Conservation (phyloP, 2,329 filamentous ascomycete species). For the Cladobotryum mycophilum region DNA sequence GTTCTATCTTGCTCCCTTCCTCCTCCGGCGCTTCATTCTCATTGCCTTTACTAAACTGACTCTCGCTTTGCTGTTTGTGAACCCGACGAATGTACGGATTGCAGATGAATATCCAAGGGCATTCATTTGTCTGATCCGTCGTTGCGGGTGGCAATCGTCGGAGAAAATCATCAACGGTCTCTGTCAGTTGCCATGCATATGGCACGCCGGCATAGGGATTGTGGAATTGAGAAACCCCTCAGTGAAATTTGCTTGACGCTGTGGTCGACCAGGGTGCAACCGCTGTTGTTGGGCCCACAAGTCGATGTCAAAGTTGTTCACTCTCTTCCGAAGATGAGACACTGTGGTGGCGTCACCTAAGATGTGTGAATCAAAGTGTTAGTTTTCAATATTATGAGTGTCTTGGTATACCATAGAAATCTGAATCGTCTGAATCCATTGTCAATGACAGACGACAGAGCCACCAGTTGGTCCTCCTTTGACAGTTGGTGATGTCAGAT, state of each 20-base stretch:
- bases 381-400: not conserved
- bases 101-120: constrained; percentile 67
- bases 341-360: constrained; percentile 51
- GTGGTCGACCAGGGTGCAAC: constrained; percentile 21
- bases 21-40: constrained; percentile 45
- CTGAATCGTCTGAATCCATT: constrained; percentile 45
- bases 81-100: constrained; percentile 51
- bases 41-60: constrained; percentile 36
- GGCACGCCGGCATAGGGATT: constrained; percentile 53
- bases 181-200: constrained; percentile 57
- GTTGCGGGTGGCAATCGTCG: constrained; percentile 60
- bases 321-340: constrained; percentile 41
- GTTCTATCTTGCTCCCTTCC: constrained; percentile 37
- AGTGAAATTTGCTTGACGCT: constrained; percentile 14
- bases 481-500: too few relatives aligned
- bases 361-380: not conserved
- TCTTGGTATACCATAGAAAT: constrained; percentile 48
- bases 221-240: constrained; percentile 34
- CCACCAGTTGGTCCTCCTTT: too few relatives aligned
- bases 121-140: constrained; percentile 38
- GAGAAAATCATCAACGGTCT: constrained; percentile 61
- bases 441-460: not conserved
- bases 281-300: constrained; percentile 34
- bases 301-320: constrained; percentile 42
- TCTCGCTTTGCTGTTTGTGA: constrained; percentile 26